Percentiles rank a stretch among this genome's conserved stretches.
phyloP scores from a whole-genome alignment of 352 stramenopile genomes.

The Aphanomyces invadans region DNA sequence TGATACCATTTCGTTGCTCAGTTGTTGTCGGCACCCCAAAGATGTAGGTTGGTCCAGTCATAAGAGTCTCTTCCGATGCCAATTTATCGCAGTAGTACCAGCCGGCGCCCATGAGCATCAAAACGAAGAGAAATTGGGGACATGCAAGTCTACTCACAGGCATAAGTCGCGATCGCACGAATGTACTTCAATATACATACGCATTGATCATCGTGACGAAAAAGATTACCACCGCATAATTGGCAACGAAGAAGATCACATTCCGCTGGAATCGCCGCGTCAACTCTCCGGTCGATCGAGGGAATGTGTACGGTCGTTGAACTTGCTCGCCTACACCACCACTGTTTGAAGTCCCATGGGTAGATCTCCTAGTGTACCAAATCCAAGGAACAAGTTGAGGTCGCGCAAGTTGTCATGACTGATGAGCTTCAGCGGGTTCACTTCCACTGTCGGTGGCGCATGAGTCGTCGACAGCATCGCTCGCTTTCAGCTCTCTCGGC shows the following conservation, averaged over 20 bases:
- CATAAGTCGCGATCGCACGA: too few species aligned
- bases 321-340: slow-evolving; percentile 6
- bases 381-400: slow-evolving; percentile 13
- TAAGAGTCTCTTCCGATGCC: not conserved
- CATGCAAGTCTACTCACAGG: not conserved
- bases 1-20: slow-evolving; percentile 17
- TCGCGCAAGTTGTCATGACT: slow-evolving; percentile 22
- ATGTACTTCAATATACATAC: too few species aligned
- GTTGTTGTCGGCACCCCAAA: slow-evolving; percentile 10
- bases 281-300: slow-evolving; percentile 5
- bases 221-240: slow-evolving; percentile 15
- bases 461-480: not conserved
- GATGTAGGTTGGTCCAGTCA: not conserved
- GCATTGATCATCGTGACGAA: slow-evolving; percentile 21
- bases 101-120: slow-evolving; percentile 14
- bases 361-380: not conserved
- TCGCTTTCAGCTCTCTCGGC: not conserved
- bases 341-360: not conserved
- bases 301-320: slow-evolving; percentile 8
- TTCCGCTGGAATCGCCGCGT: slow-evolving; percentile 21
- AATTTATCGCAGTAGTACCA: slow-evolving; percentile 21
- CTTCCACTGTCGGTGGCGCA: slow-evolving; percentile 1
- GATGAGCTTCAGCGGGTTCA: slow-evolving; percentile 24
- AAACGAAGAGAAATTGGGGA: slow-evolving; percentile 18
- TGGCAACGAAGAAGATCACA: slow-evolving; percentile 19